Evolutionary conservation across 1,139 yeast genomes (phyloP).

Genomic region (Yamadazyma triangularis): DNA sequence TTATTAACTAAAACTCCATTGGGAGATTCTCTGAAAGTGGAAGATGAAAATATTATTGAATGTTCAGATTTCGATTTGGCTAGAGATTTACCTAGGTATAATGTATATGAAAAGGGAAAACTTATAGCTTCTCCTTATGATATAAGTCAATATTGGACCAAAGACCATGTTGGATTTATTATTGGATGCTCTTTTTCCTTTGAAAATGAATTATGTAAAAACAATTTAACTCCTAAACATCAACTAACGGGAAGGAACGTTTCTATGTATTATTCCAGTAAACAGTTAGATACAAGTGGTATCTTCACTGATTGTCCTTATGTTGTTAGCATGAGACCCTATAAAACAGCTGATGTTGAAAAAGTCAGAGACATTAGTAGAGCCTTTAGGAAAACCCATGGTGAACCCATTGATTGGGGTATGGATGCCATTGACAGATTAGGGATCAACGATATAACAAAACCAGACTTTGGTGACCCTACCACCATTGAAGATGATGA

Average conservation of each 20-base stretch:
- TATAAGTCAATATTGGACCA: constrained; percentile 22
- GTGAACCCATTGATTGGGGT: constrained; percentile 35
- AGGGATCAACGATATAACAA: constrained; percentile 11
- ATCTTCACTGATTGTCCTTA: constrained; percentile 23
- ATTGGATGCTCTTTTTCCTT: constrained; percentile 35
- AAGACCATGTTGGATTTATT: constrained; percentile 26
- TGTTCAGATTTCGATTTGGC: no score
- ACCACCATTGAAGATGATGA: constrained; percentile 17
- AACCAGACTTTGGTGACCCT: constrained; percentile 7
- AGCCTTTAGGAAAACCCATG: constrained; percentile 23
- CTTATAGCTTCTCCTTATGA: constrained; percentile 14
- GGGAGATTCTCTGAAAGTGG: no score
- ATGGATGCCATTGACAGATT: constrained; percentile 23
- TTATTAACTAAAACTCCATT: no score
- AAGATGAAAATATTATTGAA: no score
- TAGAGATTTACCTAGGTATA: constrained; percentile 27
- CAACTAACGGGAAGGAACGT: constrained; percentile 6
- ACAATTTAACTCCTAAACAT: constrained; percentile 21
- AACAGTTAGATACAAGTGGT: constrained; percentile 23
- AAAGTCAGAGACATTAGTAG: constrained; percentile 21
- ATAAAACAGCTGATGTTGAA: constrained; percentile 17
- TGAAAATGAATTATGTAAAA: constrained; percentile 21
- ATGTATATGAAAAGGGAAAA: constrained; percentile 21
- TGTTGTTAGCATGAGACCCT: constrained; percentile 36
- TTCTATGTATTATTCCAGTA: constrained; percentile 16